Evolutionary conservation across 2,329 filamentous ascomycete species (phyloP), one percentile per base, ranked within the genome.

Genomic region (Fusarium foetens): DNA sequence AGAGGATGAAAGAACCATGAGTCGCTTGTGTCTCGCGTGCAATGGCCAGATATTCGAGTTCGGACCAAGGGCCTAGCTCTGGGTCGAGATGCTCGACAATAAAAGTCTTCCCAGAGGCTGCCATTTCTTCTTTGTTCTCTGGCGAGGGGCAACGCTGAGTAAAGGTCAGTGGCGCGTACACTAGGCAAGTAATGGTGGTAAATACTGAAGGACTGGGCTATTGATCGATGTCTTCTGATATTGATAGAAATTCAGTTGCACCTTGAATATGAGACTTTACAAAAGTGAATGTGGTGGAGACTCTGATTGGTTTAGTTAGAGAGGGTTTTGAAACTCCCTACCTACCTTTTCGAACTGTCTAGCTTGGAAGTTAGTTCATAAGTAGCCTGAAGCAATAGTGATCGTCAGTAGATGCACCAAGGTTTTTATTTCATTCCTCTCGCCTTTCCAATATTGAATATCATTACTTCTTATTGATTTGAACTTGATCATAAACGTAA

Each of bases 51-150:
- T 99, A 99, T 84, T 99, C 96, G 58, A 98, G 89, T 72, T 94
- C 91, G 29, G 96, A 98, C 96, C 96, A 99, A 43, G 90, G 89
- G 38, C 97, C 96, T 35, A 99, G 88, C 83, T 99, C 96, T 43
- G 93, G 92, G 84, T 99, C 96, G 73, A 99, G 91, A 83, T 99
- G 95, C 86, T 98, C 95, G 76, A 98, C 95, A 78, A 98, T 93
- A 83, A 96, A 98, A 46, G 91, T 95, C 83, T 94, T 93, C 73
- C 81, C 80, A 23, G 71, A 73, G 45, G 79, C 69, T 25, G 82
- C 76, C 83, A 86, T 55, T 86, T 57, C 52, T 58, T 60, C 68
- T 74, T 72, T 72, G 64, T 74, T 53, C 42, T 69, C 46, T 23
- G 36, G 23, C 48, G 63, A 62, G 67, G 66, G 52, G 57, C 52